Evolutionary conservation across 306 rosid genomes (phyloP), one percentile per base, ranked within the genome.

Genomic region (Inga oerstediana): DNA sequence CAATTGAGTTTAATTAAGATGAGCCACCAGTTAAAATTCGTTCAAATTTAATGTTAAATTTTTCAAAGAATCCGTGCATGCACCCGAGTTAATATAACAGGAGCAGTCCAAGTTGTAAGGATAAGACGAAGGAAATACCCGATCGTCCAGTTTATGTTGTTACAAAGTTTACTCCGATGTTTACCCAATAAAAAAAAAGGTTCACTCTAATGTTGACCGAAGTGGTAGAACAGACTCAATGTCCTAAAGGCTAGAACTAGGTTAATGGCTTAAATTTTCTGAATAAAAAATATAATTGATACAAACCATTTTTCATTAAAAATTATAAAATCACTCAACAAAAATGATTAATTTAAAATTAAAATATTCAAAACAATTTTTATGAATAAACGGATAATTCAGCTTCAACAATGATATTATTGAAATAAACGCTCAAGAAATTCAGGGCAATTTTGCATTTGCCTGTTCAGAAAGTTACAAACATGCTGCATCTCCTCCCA

Each of bases 401-500:
- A 0, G 14, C 27, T n/a, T 59, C 32, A 3, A n/a, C 65, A 59
- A 8, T 9, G 22, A 59, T 9, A 58, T 7, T n/a, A 6, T 22
- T 11, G 27, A 12, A 24, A 22, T 11, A 61, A 27, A 61, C 11
- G 10, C 65, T 59, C 32, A 30, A 59, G 68, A 62, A 35, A 52
- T 48, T 62, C 80, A 43, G 75, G n/a, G 32, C 69, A 82, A 79
- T 52, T 59, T 77, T 51, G 84, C 91, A 87, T 80, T 82, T 89
- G 88, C 34, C 68, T 61, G 75, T 49, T 82, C 8, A 89, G 77
- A 83, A 77, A 80, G 32, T 66, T 81, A 46, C 86, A 35, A 30
- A 80, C 58, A 51, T 59, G 85, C 84, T 39, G 75, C 69, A 89
- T 86, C 34, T 91, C 92, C 27, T 34, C 72, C 91, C 91, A 82